Percentiles rank a stretch among this genome's conserved stretches.
Evolutionary conservation across 2,329 filamentous ascomycete species (phyloP).

Genomic region (Fusarium bactridioides): DNA sequence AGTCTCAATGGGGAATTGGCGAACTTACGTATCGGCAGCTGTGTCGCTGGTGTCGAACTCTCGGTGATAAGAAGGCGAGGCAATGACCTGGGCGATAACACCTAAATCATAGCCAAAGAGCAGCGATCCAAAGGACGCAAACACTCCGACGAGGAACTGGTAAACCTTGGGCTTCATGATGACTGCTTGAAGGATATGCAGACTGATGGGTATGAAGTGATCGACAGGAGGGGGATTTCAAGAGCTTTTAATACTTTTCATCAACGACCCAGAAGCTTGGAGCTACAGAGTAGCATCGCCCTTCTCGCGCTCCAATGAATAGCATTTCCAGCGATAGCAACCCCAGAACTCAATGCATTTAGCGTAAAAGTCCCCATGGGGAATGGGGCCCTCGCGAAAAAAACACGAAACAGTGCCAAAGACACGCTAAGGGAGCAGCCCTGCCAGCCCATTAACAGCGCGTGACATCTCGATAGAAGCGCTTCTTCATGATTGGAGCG

Average conservation of each 20-base stretch:
- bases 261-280: neutral
- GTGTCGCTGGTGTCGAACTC: conserved; percentile 43
- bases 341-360: neutral
- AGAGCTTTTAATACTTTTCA: conserved; percentile 4
- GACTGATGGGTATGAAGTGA: neutral
- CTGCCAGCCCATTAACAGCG: neutral
- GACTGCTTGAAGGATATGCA: neutral
- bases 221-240: neutral
- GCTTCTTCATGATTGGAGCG: conserved; percentile 4
- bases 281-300: neutral
- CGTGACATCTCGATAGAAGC: conserved; percentile 12
- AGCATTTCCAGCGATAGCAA: neutral
- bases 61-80: conserved; percentile 45
- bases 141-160: conserved; percentile 59
- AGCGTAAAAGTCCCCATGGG: conserved; percentile 4
- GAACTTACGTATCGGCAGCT: conserved; percentile 45
- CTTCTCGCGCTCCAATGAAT: conserved; percentile 1
- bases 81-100: conserved; percentile 59
- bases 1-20: accelerated
- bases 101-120: conserved; percentile 39
- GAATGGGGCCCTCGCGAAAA: neutral
- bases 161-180: conserved; percentile 49
- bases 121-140: conserved; percentile 38
- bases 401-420: neutral
- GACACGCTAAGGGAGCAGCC: neutral